These are phyloP conservation scores for Claviceps sp. DNA, from an alignment of 2,329 filamentous ascomycete species.

Conservation along the genomic window DNA sequence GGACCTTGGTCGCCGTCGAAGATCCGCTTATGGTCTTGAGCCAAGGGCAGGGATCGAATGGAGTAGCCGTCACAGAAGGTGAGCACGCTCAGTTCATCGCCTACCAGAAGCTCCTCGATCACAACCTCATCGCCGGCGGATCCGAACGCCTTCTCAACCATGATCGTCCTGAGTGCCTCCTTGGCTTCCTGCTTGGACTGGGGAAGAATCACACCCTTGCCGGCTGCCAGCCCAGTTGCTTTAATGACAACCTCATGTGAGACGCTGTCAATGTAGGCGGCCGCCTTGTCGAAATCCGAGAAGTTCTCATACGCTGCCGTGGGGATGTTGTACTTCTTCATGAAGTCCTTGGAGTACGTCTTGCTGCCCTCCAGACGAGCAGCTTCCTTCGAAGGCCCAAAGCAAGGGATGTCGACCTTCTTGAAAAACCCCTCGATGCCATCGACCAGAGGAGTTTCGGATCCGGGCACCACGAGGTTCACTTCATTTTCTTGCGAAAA, in stretches of 20 bases:
- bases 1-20: slow-evolving; percentile 81
- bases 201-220: slow-evolving; percentile 91
- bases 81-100: slow-evolving; percentile 84
- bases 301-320: slow-evolving; percentile 90
- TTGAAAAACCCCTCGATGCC: slow-evolving; percentile 79
- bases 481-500: slow-evolving; percentile 61
- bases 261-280: slow-evolving; percentile 59
- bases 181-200: slow-evolving; percentile 70
- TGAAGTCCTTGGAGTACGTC: slow-evolving; percentile 95
- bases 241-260: slow-evolving; percentile 79
- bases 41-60: slow-evolving; percentile 71
- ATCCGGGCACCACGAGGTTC: slow-evolving; percentile 79
- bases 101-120: slow-evolving; percentile 84
- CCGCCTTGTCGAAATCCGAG: slow-evolving; percentile 57
- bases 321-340: slow-evolving; percentile 79
- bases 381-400: slow-evolving; percentile 74
- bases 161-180: slow-evolving; percentile 71
- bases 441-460: slow-evolving; percentile 81
- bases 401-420: slow-evolving; percentile 59
- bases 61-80: slow-evolving; percentile 84
- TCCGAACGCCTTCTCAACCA: slow-evolving; percentile 80
- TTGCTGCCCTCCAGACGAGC: slow-evolving; percentile 93
- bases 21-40: slow-evolving; percentile 94
- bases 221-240: slow-evolving; percentile 79
- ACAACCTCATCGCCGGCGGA: slow-evolving; percentile 80